These are phyloP conservation scores for Xylaria sp. DNA, from an alignment of 2,329 filamentous ascomycete genomes.

Conservation along the genomic window DNA sequence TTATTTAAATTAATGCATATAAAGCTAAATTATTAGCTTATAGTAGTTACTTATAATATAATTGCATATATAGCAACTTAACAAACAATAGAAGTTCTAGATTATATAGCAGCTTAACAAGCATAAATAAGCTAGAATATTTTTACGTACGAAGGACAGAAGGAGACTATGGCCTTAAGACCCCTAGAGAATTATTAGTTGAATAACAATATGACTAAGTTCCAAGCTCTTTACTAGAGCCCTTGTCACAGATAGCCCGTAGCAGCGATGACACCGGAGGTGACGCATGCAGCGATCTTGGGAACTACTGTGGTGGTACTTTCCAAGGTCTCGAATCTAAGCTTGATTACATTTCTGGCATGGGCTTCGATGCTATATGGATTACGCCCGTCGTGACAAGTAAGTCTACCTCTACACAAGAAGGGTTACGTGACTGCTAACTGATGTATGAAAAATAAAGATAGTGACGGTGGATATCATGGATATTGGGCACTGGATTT, in stretches of 20 bases:
- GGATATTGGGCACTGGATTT: slow-evolving; percentile 66
- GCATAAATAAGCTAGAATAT: no score
- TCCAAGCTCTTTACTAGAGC: no score
- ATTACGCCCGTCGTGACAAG: slow-evolving; percentile 66
- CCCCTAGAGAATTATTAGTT: no score
- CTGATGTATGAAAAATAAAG: slow-evolving; percentile 37
- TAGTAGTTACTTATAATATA: no score
- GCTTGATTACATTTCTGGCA: slow-evolving; percentile 70
- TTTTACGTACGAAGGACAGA: no score
- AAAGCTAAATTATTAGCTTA: no score
- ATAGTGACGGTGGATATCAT: slow-evolving; percentile 59
- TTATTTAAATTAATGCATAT: no score
- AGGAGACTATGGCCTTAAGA: no score
- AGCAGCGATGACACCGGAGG: slow-evolving; percentile 57
- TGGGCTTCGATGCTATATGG: slow-evolving; percentile 69
- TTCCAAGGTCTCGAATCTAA: slow-evolving; percentile 67
- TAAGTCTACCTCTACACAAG: slow-evolving; percentile 40
- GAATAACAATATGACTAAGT: no score
- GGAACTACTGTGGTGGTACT: slow-evolving; percentile 68
- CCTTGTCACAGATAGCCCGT: slow-evolving; percentile 64
- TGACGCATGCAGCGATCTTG: slow-evolving; percentile 54
- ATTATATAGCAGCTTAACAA: no score
- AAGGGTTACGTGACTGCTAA: slow-evolving; percentile 7
- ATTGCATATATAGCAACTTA: no score
- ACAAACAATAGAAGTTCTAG: no score